Evolutionary conservation across 495 filamentous ascomycete genomes (phyloP).

Genomic region (Xeromyces bisporus): DNA sequence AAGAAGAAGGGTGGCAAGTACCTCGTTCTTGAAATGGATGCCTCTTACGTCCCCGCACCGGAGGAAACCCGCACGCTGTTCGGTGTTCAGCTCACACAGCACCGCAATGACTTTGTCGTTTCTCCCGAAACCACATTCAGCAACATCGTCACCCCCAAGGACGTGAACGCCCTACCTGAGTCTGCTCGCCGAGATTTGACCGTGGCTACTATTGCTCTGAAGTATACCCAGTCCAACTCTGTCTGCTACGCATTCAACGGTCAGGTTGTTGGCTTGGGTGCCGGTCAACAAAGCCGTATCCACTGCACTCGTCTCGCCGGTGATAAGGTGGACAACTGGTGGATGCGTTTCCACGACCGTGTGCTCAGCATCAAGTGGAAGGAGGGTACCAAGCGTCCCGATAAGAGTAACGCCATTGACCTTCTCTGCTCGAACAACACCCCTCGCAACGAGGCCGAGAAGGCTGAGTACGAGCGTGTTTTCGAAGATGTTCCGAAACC

Average conservation of each 20-base stretch:
- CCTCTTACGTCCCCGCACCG: constrained; percentile 56
- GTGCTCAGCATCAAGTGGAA: constrained; percentile 84
- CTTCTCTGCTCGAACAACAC: constrained; percentile 77
- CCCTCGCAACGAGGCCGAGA: constrained; percentile 61
- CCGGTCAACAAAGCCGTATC: constrained; percentile 92
- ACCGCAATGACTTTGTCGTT: constrained; percentile 82
- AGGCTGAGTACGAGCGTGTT: constrained; percentile 66
- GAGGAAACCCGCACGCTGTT: constrained; percentile 76
- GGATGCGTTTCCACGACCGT: constrained; percentile 89
- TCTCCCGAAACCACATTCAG: constrained; percentile 67
- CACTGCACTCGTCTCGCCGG: constrained; percentile 97
- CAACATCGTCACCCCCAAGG: constrained; percentile 69
- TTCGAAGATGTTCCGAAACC: constrained; percentile 81
- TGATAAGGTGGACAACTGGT: constrained; percentile 98
- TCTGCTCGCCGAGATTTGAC: constrained; percentile 77
- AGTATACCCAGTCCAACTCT: constrained; percentile 97
- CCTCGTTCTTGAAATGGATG: constrained; percentile 88
- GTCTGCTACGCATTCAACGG: constrained; percentile 95
- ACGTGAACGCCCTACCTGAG: constrained; percentile 51
- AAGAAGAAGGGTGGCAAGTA: constrained; percentile 99
- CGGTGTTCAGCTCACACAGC: constrained; percentile 70
- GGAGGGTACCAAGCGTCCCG: constrained; percentile 85
- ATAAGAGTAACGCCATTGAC: constrained; percentile 97
- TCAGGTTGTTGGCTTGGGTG: constrained; percentile 85
- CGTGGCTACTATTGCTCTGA: constrained; percentile 88